Base-by-base conservation (phyloP, 108 stramenopile genomes). In the Pseudonitzschia delicatissima region DNA sequence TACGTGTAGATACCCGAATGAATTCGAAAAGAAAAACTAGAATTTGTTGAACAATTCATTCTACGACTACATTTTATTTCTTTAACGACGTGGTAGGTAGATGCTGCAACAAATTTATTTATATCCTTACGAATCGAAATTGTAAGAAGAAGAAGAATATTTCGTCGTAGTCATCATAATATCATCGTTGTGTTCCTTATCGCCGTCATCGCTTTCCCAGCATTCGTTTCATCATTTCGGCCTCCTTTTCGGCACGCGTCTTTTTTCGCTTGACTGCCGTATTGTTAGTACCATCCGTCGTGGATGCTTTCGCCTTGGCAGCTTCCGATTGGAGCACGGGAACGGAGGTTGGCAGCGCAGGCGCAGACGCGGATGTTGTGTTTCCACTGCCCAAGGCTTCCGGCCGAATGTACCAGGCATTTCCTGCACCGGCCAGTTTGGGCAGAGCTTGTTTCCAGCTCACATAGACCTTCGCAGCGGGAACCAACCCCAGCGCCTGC, bases 381-480 rank as follows among this genome's bases (percentile, higher is more conserved):
- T 17, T 17, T 49, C 8, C 21, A 27, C 17, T 17, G 48, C 31
- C 44, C 36, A 73, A 67, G 42, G 64, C 49, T 31, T 67, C 62
- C 3, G 65, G 66, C 27, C 64, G 65, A 4, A 72, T 13, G 37
- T 60, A 78, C 66, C 71, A 72, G 20, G 62, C 77, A 6, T 45
- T 29, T 12, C 17, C 23, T 1, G 20, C 20, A 0, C 18, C 3
- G 0, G 26, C 1, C 7, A 61, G 45, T 8, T 33, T 21, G 28
- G 39, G 20, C 34, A 29, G 29, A 26, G 60, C 45, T n/a, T 25
- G 45, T 55, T 84, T 88, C 90, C 87, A 92, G 49, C 79, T 83
- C 2, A 86, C 85, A 75, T 81, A 84, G 25, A 93, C 68, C 55
- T 86, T 89, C 35, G 88, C 88, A 12, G 92, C 92, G 1, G 92